Evolutionary conservation across 129 eudicot genomes (phyloP), one percentile per base, ranked within the genome.

Genomic region (Pulicaria dysenterica): DNA sequence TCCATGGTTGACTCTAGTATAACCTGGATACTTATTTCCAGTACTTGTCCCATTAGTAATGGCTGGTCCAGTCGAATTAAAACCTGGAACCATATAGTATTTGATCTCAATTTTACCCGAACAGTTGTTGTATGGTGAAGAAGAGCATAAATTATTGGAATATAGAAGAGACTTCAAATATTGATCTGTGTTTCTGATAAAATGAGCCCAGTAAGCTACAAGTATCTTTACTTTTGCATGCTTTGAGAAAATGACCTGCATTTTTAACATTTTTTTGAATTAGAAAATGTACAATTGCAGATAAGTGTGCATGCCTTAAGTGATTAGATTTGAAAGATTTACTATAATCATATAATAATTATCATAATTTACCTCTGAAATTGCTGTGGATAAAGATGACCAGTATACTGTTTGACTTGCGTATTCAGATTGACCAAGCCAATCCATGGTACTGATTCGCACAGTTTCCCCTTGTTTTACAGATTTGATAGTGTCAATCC

Each of bases 341-440:
- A 58, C 13, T 31, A 10, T 0, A 3, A 36, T 55, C 8, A 12
- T 55, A 11, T 31, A 13, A 58, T 14, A 58, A 5, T 6, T 9
- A 40, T 54, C 24, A 13, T 19, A 61, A 66, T 11, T 43, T 80
- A 91, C 95, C 85, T 91, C 90, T 31, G 97, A 86, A 59, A 91
- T 76, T 37, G 92, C 92, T 17, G 92, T 77, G 51, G 97, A 86
- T 77, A 91, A 85, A 34, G 92, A 40, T 14, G 95, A 79, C 97
- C 97, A 91, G 65, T 80, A 91, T 74, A 84, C 78, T 40, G 88
- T 88, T 72, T 80, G 79, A 56, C 69, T 5, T 38, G 85, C 49
- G 65, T 82, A 86, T 68, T 82, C 82, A 36, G 95, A 88, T 71
- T 91, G 97, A 80, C 97, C 95, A 73, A 91, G 95, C 97, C 97